phyloP scores from a whole-genome alignment of 2,329 filamentous ascomycete genomes.

The Chaetoscypha palmicola region DNA sequence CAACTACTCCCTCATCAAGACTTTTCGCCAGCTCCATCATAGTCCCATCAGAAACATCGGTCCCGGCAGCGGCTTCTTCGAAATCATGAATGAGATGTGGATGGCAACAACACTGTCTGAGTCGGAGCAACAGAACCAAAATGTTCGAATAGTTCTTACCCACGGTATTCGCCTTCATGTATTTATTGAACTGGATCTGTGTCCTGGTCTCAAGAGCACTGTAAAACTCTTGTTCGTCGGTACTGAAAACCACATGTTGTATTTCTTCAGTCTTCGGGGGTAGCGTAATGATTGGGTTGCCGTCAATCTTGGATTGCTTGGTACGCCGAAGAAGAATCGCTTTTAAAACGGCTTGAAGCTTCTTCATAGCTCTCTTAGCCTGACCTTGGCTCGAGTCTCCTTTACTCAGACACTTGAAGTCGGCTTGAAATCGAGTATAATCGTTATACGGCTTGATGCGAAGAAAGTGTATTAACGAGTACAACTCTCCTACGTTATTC shows the following conservation, averaged over 20 bases:
- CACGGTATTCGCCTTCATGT: slow-evolving; percentile 60
- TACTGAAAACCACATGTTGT: slow-evolving; percentile 57
- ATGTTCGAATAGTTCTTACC: slow-evolving; percentile 72
- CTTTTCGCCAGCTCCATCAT: slow-evolving; percentile 56
- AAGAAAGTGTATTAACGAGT: slow-evolving; percentile 70
- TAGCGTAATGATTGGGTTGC: slow-evolving; percentile 65
- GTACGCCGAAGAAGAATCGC: slow-evolving; percentile 76
- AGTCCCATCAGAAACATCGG: slow-evolving; percentile 10
- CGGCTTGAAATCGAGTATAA: slow-evolving; percentile 51
- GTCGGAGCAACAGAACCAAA: slow-evolving; percentile 68
- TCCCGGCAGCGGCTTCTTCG: slow-evolving; percentile 32
- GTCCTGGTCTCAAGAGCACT: slow-evolving; percentile 57
- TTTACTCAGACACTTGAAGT: slow-evolving; percentile 27
- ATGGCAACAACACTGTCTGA: slow-evolving; percentile 78
- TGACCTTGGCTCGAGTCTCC: slow-evolving; percentile 13
- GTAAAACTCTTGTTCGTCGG: slow-evolving; percentile 61
- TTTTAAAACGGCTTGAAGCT: slow-evolving; percentile 68
- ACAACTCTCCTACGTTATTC: slow-evolving; percentile 75
- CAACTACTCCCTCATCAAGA: slow-evolving; percentile 53
- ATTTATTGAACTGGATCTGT: slow-evolving; percentile 68
- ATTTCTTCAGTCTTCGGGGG: slow-evolving; percentile 57
- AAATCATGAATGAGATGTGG: slow-evolving; percentile 65
- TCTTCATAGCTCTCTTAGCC: slow-evolving; percentile 50
- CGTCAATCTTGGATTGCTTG: slow-evolving; percentile 73
- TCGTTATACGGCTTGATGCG: slow-evolving; percentile 67